phyloP scores from a whole-genome alignment of 2,329 filamentous ascomycete genomes.

The Claviceps sp. region DNA sequence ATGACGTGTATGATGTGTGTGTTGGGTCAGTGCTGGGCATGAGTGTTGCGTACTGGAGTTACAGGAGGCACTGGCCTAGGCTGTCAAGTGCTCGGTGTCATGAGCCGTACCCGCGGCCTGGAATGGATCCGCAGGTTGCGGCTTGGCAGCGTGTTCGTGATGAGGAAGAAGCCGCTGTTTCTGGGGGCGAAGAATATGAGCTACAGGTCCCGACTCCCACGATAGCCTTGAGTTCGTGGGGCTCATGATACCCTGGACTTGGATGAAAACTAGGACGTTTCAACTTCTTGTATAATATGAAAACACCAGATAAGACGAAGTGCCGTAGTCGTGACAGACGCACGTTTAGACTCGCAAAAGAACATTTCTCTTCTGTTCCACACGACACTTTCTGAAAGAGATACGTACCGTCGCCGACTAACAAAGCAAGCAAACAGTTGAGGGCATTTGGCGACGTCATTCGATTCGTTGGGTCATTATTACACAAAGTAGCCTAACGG shows the following conservation, averaged over 20 bases:
- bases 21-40: conserved; percentile 48
- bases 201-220: conserved; percentile 10
- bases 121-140: conserved; percentile 17
- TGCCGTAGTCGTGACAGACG: neutral
- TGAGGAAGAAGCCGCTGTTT: conserved; percentile 34
- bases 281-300: neutral
- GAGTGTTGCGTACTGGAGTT: conserved; percentile 50
- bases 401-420: neutral
- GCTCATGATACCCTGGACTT: no score
- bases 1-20: conserved; percentile 58
- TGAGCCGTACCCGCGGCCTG: conserved; percentile 41
- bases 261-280: neutral
- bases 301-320: neutral
- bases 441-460: neutral
- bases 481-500: conserved; percentile 6
- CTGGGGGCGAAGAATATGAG: conserved; percentile 20
- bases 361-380: neutral
- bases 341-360: neutral
- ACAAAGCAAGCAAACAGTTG: neutral
- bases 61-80: conserved; percentile 48
- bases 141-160: conserved; percentile 35
- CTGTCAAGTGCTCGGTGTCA: conserved; percentile 39
- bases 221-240: neutral
- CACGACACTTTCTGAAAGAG: neutral
- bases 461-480: conserved; percentile 8